Base-by-base conservation (phyloP, 2,329 filamentous ascomycete genomes). In the Myriosclerotinia curreyana region DNA sequence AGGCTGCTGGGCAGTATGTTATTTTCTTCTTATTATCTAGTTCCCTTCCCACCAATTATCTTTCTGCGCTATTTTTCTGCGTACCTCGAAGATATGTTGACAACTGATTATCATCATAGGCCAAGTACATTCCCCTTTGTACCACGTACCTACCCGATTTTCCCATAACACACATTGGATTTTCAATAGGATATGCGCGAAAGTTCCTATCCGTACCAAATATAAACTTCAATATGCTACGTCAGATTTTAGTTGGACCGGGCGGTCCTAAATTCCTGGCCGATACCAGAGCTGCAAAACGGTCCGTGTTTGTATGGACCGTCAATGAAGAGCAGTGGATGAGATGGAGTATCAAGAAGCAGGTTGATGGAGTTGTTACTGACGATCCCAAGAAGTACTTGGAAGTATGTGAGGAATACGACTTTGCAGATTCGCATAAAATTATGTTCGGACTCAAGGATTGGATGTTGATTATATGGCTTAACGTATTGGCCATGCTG, bases 291-390 rank as follows among this genome's bases (percentile, higher is more conserved):
- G 74, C 77, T 55, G 78, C 79, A 1, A 77, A 80, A 20, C 82
- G 89, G 28, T 82, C 83, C 5, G 79, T 97, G 5, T 87, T 89
- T 71, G 83, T 86, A 0, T 98, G 94, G 94, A 97, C 93, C 0
- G 90, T 96, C 59, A 96, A 98, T 74, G 83, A 89, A 17, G 83
- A 85, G 67, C 80, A 81, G 58, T 84, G 86, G 76, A 97, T 98
- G 93, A 83, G 86, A 70, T 96, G 92, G 91, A 83, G 86, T 68
- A 85, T 96, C 42, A 76, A 80, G 36, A 77, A 83, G 50, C 71
- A 70, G 34, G 78, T 96, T 1, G 90, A 96, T 70, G 93, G 91
- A 0, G 88, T 96, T 5, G 87, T 96, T 61, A 96, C 92, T 0
- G 93, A 97, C 73, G 87, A 96, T 69, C 90, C 91, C 1, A 83